Evolutionary conservation across 192 early-diverging fungal species (phyloP).

Genomic region (Martensiomyces pterosporus): DNA sequence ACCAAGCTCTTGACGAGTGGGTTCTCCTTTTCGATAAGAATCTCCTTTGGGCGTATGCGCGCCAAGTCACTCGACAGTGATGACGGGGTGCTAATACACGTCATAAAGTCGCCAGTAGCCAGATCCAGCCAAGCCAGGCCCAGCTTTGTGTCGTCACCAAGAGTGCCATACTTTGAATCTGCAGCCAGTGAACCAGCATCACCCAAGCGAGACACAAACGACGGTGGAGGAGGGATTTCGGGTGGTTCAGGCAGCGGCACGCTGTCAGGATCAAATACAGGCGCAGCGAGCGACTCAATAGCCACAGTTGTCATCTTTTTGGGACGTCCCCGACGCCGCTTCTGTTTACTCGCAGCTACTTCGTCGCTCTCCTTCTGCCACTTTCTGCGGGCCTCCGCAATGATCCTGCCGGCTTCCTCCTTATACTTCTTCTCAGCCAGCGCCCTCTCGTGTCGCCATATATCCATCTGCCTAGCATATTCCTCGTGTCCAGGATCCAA

Average conservation of each 20-base stretch:
- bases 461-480: neutral
- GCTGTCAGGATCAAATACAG: conserved; percentile 15
- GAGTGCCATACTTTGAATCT: neutral
- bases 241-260: conserved; percentile 14
- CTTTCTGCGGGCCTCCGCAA: conserved; percentile 6
- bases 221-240: conserved; percentile 11
- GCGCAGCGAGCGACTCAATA: conserved; percentile 1
- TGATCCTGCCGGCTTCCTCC: neutral
- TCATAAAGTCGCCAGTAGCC: conserved; percentile 83
- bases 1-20: conserved; percentile 2
- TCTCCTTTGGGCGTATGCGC: conserved; percentile 82
- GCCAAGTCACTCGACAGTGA: conserved; percentile 65
- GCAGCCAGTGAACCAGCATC: too few relatives aligned
- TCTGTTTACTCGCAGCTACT: neutral
- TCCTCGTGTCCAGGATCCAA: conserved; percentile 11
- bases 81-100: conserved; percentile 50
- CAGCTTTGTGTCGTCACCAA: conserved; percentile 11
- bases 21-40: conserved; percentile 54
- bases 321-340: conserved; percentile 6
- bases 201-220: too few relatives aligned
- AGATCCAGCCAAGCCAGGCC: conserved; percentile 91
- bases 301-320: conserved; percentile 2
- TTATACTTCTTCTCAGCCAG: neutral
- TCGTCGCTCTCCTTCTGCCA: conserved; percentile 3
- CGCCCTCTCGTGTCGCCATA: conserved; percentile 7